Base-by-base conservation (phyloP, 768 basidiomycete genomes). In the Psilocybe sp. region DNA sequence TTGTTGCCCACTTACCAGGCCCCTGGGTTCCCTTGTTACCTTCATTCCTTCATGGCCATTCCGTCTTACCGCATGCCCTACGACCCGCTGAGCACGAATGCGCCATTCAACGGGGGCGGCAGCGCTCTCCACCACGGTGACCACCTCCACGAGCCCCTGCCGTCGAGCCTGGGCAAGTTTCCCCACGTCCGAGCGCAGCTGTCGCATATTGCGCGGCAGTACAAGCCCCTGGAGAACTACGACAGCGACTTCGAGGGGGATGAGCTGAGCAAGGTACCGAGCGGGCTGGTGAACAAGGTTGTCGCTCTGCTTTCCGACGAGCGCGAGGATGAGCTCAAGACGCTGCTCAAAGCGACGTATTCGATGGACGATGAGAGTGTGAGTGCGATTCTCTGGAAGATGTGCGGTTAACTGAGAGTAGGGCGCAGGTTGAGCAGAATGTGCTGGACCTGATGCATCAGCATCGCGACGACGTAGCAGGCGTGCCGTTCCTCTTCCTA, bases 361-460 rank as follows among this genome's bases (percentile, higher is more conserved):
- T 80, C 77, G 1, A 78, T 87, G 54, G 82, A 86, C 64, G 80
- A 84, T 49, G 82, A 84, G 52, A 79, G 77, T 69, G 88, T 90
- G 48, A 60, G 87, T 60, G 3, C 20, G 36, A 33, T 20, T 42
- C 53, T 49, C 52, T 41, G 23, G 34, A 46, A 33, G 19, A 31
- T 52, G 33, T 33, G 36, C 41, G 34, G 16, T 37, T 41, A 53
- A 46, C 48, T 60, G 39, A 57, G 57, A 49, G 23, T 23, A 40
- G 62, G 36, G 59, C n/a, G n/a, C 40, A 91, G 87, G 73, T 92
- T 54, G 94, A 97, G 63, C 89, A 94, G 59, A 82, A 85, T 63
- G 90, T 94, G 51, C 75, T 98, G 15, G 92, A 96, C 63, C 79
- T 97, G 54, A 97, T 98, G 95, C 95, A 98, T 71, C 88, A 89